Evolutionary conservation across 495 filamentous ascomycete species (phyloP).

Genomic region (Penicillium lividum): DNA sequence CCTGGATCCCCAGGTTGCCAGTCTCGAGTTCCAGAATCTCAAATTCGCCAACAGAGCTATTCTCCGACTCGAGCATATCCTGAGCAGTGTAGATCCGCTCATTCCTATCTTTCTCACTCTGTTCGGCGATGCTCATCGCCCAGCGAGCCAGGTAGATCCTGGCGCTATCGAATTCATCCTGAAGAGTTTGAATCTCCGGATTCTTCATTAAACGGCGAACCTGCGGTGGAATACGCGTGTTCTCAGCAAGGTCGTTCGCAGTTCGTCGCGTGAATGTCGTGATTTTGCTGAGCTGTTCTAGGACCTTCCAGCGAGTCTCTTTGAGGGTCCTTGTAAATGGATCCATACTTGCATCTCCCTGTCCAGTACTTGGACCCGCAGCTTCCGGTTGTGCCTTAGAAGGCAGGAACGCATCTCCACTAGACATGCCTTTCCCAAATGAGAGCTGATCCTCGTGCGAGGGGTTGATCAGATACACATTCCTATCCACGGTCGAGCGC

Average conservation of each 20-base stretch:
- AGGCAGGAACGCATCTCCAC: constrained; percentile 33
- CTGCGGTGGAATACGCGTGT: constrained; percentile 83
- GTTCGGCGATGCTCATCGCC: constrained; percentile 98
- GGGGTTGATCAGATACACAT: constrained; percentile 88
- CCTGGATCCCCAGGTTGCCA: constrained; percentile 65
- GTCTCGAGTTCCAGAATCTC: constrained; percentile 86
- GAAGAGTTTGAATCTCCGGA: constrained; percentile 91
- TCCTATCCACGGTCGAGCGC: constrained; percentile 78
- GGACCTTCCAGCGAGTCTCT: constrained; percentile 91
- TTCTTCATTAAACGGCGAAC: constrained; percentile 82
- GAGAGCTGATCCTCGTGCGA: constrained; percentile 76
- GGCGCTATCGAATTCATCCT: constrained; percentile 96
- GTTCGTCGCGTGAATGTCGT: constrained; percentile 92
- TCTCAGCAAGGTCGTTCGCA: constrained; percentile 87
- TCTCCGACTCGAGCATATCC: constrained; percentile 90
- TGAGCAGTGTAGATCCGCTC: constrained; percentile 89
- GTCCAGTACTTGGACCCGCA: constrained; percentile 34
- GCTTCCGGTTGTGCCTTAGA: constrained; percentile 35
- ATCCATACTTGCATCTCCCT: constrained; percentile 82
- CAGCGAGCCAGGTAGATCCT: constrained; percentile 90
- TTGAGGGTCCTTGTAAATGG: constrained; percentile 93
- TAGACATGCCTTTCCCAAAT: constrained; percentile 61
- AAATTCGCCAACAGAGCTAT: constrained; percentile 92
- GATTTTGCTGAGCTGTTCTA: constrained; percentile 94
- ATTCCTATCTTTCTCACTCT: constrained; percentile 81